Evolutionary conservation across 768 basidiomycete species (phyloP), one percentile per base, ranked within the genome.

Genomic region (Macrolepiota fuliginosa): DNA sequence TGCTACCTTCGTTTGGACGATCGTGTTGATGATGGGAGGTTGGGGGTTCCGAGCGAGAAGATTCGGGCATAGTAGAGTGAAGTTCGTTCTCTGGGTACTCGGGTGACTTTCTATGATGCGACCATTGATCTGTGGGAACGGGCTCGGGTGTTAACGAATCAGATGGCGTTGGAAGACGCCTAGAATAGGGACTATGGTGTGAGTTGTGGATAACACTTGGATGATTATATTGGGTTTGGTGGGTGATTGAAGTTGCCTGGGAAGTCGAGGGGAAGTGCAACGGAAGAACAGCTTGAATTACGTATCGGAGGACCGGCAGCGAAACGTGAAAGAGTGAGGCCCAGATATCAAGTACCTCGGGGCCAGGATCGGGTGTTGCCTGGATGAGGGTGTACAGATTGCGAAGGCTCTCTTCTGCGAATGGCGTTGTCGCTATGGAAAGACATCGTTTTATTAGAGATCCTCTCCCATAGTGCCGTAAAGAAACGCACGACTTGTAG

Each of bases 131-230:
- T 35, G 13, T 19, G 22, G 42, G 50, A n/a, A 7, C 11, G 11
- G 52, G 59, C 36, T 61, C 59, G 3, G 59, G 59, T 17, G 59
- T 61, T 22, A 17, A 59, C 25, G 58, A 71, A 40, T 62, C 67
- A 59, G 64, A 55, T 24, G 67, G 67, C 29, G 65, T 69, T 37
- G 67, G 68, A 15, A 67, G 56, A 15, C 60, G 66, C 11, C 29
- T 58, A 32, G 49, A 54, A 24, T 51, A 29, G 7, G 37, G 13
- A 10, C 40, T 24, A 36, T 15, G 25, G 11, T 6, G 15, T 3
- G 35, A 17, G 3, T 13, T 47, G 42, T 35, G 27, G 2, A 19
- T 12, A 5, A 27, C n/a, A 36, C 13, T 36, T 27, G 27, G 24
- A 19, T 15, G 32, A 22, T 19, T 11, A 15, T 46, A 11, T 39